Evolutionary conservation across 306 rosid genomes (phyloP).

Genomic region (Trichosanthes truncata): DNA sequence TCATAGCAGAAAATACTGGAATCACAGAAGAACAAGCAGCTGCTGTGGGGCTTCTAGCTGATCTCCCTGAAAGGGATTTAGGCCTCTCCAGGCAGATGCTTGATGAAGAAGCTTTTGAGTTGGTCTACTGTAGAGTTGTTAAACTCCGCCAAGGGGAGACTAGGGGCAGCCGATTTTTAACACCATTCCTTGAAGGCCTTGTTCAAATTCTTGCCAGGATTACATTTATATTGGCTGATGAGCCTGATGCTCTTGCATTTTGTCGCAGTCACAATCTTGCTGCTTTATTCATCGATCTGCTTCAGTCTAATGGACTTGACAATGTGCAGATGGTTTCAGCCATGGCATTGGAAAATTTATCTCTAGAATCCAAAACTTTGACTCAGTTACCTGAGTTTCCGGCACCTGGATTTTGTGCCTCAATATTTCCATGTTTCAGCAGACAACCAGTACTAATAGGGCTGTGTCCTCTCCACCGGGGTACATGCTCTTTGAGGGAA

Average conservation of each 20-base stretch:
- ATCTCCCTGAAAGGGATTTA: slow-evolving; percentile 90
- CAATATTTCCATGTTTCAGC: slow-evolving; percentile 61
- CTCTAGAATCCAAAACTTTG: slow-evolving; percentile 63
- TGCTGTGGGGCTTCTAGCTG: slow-evolving; percentile 83
- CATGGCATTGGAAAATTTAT: slow-evolving; percentile 74
- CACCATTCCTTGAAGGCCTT: slow-evolving; percentile 82
- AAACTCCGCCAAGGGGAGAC: slow-evolving; percentile 70
- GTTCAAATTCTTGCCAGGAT: slow-evolving; percentile 80
- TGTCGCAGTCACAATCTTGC: slow-evolving; percentile 65
- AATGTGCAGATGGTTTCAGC: slow-evolving; percentile 96
- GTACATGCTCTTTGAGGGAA: slow-evolving; percentile 66
- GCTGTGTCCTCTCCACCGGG: slow-evolving; percentile 70
- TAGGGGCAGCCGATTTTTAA: slow-evolving; percentile 72
- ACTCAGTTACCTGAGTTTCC: slow-evolving; percentile 64
- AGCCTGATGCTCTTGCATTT: slow-evolving; percentile 59
- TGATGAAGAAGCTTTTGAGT: slow-evolving; percentile 71
- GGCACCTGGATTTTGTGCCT: slow-evolving; percentile 45
- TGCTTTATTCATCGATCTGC: slow-evolving; percentile 60
- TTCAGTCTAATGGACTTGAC: slow-evolving; percentile 83
- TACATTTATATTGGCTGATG: slow-evolving; percentile 60
- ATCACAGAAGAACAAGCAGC: slow-evolving; percentile 93
- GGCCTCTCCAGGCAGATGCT: slow-evolving; percentile 96
- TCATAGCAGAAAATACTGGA: slow-evolving; percentile 71
- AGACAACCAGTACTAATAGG: slow-evolving; percentile 54
- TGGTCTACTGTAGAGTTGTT: slow-evolving; percentile 45